phyloP scores from a whole-genome alignment of 192 early-diverging fungal species.

The Podila minutissima region DNA sequence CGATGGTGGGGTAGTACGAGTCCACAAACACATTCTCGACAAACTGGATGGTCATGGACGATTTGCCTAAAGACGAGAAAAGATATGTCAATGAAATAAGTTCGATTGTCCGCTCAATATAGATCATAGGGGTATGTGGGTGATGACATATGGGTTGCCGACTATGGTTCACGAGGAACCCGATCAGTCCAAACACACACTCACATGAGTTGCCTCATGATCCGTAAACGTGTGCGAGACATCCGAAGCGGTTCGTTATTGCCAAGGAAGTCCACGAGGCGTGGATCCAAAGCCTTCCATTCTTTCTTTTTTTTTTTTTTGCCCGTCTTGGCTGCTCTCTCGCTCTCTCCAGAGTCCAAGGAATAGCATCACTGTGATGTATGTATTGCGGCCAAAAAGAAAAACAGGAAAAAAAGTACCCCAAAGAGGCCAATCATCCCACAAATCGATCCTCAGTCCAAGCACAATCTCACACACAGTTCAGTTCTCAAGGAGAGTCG shows the following conservation, averaged over 20 bases:
- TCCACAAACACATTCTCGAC: constrained; percentile 92
- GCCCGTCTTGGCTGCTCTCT: background rate
- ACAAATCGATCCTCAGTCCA: background rate
- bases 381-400: background rate
- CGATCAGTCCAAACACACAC: too few species aligned
- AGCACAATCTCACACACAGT: too few species aligned
- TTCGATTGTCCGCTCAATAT: too few species aligned
- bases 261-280: too few species aligned
- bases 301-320: too few species aligned
- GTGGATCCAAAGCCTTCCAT: too few species aligned
- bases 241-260: background rate
- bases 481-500: constrained; percentile 5
- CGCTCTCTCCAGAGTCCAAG: background rate
- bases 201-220: too few species aligned
- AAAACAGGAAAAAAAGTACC: too few species aligned
- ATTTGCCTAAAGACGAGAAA: constrained; percentile 70
- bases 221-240: background rate
- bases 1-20: constrained; percentile 96
- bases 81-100: background rate
- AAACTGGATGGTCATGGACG: constrained; percentile 92
- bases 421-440: background rate
- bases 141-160: background rate
- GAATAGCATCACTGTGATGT: background rate
- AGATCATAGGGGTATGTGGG: background rate
- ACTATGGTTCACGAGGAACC: background rate